Evolutionary conservation across 2,329 filamentous ascomycete genomes (phyloP).

Genomic region (Aureobasidium vineae): DNA sequence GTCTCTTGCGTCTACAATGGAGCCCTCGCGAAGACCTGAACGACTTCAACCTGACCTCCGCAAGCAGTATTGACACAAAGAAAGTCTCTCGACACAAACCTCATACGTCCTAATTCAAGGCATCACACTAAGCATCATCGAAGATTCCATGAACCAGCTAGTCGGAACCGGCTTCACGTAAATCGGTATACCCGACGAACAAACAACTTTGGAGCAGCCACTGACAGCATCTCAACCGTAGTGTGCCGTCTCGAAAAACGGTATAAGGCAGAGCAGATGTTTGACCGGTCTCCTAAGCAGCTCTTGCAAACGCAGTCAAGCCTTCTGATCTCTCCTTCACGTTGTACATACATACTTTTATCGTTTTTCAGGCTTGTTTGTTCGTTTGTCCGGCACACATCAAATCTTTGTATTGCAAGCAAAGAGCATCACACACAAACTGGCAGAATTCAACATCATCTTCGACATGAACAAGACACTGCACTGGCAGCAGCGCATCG

Average conservation of each 20-base stretch:
- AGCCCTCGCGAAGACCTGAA: neutral
- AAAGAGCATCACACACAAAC: neutral
- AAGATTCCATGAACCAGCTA: constrained; percentile 21
- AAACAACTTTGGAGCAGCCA: constrained; percentile 13
- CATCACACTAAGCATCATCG: neutral
- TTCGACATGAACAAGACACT: constrained; percentile 38
- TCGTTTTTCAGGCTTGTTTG: neutral
- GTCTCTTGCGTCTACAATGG: neutral
- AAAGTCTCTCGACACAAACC: neutral
- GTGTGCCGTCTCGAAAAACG: neutral
- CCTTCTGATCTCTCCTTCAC: neutral
- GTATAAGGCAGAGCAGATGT: constrained; percentile 1
- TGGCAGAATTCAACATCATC: constrained; percentile 32
- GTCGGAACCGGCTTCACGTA: constrained; percentile 17
- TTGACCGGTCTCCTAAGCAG: neutral
- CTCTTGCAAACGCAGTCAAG: neutral
- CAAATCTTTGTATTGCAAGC: no score
- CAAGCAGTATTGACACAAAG: constrained; percentile 14
- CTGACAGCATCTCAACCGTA: constrained; percentile 10
- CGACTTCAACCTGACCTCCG: neutral
- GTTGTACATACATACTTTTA: constrained; percentile 10
- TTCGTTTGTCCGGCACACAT: no score
- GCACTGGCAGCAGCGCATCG: constrained; percentile 49
- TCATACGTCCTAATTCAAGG: neutral
- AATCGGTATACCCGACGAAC: neutral